Base-by-base conservation (phyloP, 2,329 filamentous ascomycete species). In the Diaporthe sp. region DNA sequence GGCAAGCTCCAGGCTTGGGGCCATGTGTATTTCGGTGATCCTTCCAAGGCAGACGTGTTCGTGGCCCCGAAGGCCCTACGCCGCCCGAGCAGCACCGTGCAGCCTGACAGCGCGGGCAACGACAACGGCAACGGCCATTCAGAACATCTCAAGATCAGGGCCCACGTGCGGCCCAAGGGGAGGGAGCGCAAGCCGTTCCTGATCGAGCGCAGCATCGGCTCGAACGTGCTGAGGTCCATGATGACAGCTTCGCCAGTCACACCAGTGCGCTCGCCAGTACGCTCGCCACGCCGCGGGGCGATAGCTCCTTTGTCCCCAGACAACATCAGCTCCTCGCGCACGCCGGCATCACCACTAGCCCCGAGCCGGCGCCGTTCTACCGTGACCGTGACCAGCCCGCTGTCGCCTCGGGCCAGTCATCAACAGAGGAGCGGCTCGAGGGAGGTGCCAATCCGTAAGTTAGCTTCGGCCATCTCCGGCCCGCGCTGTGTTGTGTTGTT, bases 161-260 rank as follows among this genome's bases (percentile, higher is more conserved):
- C 86, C 3, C 81, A 84, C 19, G 82, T 90, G 12, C 77, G 83
- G 8, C 87, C 88, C 22, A 81, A 80, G 47, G 78, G 80, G 25
- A 79, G 82, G 6, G 83, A 85, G 2, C 81, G 84, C 25, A 84
- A 84, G 63, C 82, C 88, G 1, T 86, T 90, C 76, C 77, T 87
- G 0, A 82, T 92, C 25, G 84, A 86, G 76, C 84, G 88, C 39
- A 85, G 83, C 25, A 88, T 91, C 74, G 84, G 90, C 74, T 80
- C 90, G 19, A 82, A 86, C 35, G 82, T 85, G 75, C 80, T 91
- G 13, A 83, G 85, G 59, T 82, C 84, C 12, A 87, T 85, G 0
- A 81, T 89, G n/a, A 22, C 44, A 15, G 84, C 85, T 2, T 81
- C 84, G 4, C 80, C 77, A 17, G 55, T 74, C 8, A 74, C 78